phyloP scores from a whole-genome alignment of 176 grass and related monocot genomes.

The Avena sativa region DNA sequence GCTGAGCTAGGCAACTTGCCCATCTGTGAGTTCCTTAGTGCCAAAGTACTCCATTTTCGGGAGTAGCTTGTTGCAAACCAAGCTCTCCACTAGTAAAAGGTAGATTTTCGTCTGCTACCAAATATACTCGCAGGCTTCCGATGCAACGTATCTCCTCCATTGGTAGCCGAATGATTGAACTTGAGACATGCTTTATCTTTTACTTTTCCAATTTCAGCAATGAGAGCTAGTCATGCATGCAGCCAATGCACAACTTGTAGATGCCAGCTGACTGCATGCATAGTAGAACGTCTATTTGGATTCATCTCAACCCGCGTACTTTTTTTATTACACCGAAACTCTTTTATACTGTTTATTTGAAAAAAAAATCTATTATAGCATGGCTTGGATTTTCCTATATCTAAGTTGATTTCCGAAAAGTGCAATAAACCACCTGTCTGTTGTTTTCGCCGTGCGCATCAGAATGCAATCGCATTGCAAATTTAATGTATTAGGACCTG shows the following conservation, averaged over 20 bases:
- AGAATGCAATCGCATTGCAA: no score
- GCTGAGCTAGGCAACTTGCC: not conserved
- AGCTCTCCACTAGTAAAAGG: not conserved
- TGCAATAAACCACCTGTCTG: no score
- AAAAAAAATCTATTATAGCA: no score
- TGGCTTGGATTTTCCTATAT: no score
- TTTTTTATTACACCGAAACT: not conserved
- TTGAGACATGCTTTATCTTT: not conserved
- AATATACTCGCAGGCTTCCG: not conserved
- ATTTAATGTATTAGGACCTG: no score
- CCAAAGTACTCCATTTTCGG: not conserved
- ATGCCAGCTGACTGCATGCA: not conserved
- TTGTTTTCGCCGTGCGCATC: no score
- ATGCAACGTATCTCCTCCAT: no score
- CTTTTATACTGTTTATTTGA: no score
- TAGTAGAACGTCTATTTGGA: not conserved
- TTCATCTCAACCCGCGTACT: not conserved
- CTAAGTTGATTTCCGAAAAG: no score
- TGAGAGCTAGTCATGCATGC: not conserved
- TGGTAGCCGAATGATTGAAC: not conserved
- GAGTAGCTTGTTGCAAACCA: not conserved
- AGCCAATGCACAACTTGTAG: not conserved
- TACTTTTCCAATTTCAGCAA: not conserved
- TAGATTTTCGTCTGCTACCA: not conserved
- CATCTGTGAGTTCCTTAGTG: not conserved